Percentiles rank a stretch among this genome's conserved stretches.
Conservation (phyloP, 2,329 filamentous ascomycete species). For the Zymoseptoria ardabiliae region DNA sequence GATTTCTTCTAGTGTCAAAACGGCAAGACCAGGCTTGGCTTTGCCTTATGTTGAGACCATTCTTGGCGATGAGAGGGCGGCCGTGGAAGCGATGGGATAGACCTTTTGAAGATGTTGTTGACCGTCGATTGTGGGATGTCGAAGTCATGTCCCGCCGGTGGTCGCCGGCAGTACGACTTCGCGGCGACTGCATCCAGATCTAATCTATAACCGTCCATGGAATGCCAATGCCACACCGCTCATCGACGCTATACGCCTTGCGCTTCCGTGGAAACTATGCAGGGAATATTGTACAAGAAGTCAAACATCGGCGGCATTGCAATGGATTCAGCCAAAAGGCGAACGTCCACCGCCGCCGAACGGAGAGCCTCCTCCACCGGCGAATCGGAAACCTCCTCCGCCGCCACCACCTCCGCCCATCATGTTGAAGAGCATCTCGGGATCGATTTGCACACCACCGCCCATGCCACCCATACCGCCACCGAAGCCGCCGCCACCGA, state of each 20-base stretch:
- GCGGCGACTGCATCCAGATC: not conserved
- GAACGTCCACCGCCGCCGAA: conserved; percentile 11
- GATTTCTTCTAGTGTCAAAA: not conserved
- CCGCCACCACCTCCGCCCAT: conserved; percentile 54
- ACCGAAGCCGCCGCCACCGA: conserved; percentile 50
- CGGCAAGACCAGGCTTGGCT: not conserved
- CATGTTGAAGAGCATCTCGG: conserved; percentile 72
- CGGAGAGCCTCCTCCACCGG: conserved; percentile 11
- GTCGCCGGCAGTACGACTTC: not conserved
- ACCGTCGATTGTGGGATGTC: not conserved
- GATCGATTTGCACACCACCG: conserved; percentile 53
- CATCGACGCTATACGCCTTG: not conserved
- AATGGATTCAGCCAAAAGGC: conserved; percentile 4
- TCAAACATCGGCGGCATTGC: not conserved
- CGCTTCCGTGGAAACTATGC: not conserved
- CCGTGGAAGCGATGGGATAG: not conserved
- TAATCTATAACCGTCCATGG: not conserved
- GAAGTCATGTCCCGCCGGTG: not conserved
- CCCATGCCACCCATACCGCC: conserved; percentile 41
- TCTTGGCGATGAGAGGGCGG: not conserved
- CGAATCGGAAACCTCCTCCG: conserved; percentile 32
- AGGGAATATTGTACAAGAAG: not conserved
- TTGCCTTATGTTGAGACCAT: not conserved
- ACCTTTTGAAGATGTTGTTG: not conserved
- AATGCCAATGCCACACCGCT: not conserved